Evolutionary conservation across 2,329 filamentous ascomycete genomes (phyloP), one percentile per base, ranked within the genome.

Genomic region (Elsinoe arachidis): DNA sequence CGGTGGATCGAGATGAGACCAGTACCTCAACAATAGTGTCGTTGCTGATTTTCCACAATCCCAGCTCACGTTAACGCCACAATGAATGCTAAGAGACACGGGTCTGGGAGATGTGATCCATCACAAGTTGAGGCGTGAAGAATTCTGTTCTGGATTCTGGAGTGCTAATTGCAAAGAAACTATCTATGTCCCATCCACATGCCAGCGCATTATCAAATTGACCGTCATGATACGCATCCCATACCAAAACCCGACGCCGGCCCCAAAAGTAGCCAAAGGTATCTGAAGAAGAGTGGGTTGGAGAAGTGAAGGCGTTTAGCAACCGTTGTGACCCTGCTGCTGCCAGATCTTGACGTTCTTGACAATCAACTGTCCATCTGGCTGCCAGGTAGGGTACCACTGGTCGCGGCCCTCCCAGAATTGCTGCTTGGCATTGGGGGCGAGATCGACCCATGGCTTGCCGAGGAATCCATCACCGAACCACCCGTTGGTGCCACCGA

Each of bases 381-480:
- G 60, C 58, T 66, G 60, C 69, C 69, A 71, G 3, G 69, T 72
- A 7, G 69, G 69, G 41, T 65, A 64, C 70, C 70, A 72, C 55
- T 68, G 65, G 55, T 68, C 61, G 15, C 66, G 63, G 7, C 66
- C 68, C 41, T 84, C 74, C 87, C 87, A 93, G 69, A 95, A 95
- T 67, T 92, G 87, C 65, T 80, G 82, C 70, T 78, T 82, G 6
- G 88, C 87, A 10, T 80, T 85, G 1, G 76, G 70, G 54, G 81
- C 85, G 14, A 69, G 74, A 68, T 93, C 86, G 33, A 89, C 77
- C 89, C 89, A 95, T 1, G 89, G 89, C 76, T 95, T 95, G 33
- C 78, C 80, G 41, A 78, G 78, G 63, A 79, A 74, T 17, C 84
- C 82, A 68, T 95, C 88, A 66, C 85, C 75, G 67, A 93, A 95